These are phyloP conservation scores for Rosa multiflora DNA, from an alignment of 306 rosid species.

Conservation along the genomic window DNA sequence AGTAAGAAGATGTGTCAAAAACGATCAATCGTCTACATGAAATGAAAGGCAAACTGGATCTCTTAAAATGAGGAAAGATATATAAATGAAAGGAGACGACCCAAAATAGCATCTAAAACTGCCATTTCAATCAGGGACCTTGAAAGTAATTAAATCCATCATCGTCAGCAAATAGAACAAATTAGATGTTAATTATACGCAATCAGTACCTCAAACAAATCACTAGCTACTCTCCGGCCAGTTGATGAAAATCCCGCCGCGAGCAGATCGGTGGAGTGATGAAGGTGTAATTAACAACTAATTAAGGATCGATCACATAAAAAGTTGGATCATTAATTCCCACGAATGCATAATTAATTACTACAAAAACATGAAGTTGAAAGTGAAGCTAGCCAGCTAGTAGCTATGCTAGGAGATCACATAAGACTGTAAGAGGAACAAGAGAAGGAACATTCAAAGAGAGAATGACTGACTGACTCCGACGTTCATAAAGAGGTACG, in stretches of 20 bases:
- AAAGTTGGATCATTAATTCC: slow-evolving; percentile 1
- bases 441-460: neutral
- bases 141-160: neutral
- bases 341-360: neutral
- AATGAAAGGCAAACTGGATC: neutral
- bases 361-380: neutral
- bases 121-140: slow-evolving; percentile 19
- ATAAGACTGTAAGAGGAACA: neutral
- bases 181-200: neutral
- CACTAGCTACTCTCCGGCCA: neutral
- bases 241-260: neutral
- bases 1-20: neutral
- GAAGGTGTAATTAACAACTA: neutral
- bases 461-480: neutral
- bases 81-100: neutral
- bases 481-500: neutral
- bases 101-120: slow-evolving; percentile 29
- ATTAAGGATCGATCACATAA: neutral
- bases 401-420: neutral
- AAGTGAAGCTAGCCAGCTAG: neutral
- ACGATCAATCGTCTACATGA: neutral
- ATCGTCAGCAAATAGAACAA: neutral
- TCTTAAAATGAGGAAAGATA: neutral
- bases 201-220: neutral
- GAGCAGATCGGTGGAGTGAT: neutral